These are phyloP conservation scores for Ophiosphaerella narmari DNA, from an alignment of 2,329 filamentous ascomycete genomes.

Conservation along the genomic window DNA sequence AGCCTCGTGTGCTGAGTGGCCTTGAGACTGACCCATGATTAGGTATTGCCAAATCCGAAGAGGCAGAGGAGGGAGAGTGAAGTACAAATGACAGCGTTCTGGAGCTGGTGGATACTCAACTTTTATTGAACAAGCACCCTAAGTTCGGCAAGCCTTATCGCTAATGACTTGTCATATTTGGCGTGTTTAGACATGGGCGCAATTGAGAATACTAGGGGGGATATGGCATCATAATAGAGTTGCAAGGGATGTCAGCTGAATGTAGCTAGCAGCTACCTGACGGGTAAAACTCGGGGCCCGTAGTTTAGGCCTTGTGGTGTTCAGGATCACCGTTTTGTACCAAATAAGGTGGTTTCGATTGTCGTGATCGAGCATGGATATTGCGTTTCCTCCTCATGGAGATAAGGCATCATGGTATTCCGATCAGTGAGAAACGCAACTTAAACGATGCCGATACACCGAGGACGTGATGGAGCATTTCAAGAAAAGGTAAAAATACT, in stretches of 20 bases:
- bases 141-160: background rate
- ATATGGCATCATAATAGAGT: conserved; percentile 1
- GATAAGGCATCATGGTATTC: conserved; percentile 2
- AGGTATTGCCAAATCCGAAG: background rate
- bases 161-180: no score
- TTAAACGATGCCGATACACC: background rate
- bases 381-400: conserved; percentile 11
- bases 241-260: background rate
- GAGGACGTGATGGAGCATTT: no score
- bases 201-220: conserved; percentile 2
- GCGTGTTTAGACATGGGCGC: background rate
- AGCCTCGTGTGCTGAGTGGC: background rate
- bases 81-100: background rate
- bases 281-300: background rate
- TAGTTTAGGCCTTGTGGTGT: background rate
- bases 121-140: conserved; percentile 2
- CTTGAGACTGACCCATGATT: conserved; percentile 2
- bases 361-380: conserved; percentile 10
- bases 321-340: background rate
- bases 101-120: background rate
- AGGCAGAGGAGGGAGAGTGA: no score
- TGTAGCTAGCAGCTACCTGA: background rate
- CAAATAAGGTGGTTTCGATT: background rate
- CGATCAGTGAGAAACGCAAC: background rate
- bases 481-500: no score